Evolutionary conservation across 768 basidiomycete genomes (phyloP), one percentile per base, ranked within the genome.

Genomic region (Tricholoma saponaceum): DNA sequence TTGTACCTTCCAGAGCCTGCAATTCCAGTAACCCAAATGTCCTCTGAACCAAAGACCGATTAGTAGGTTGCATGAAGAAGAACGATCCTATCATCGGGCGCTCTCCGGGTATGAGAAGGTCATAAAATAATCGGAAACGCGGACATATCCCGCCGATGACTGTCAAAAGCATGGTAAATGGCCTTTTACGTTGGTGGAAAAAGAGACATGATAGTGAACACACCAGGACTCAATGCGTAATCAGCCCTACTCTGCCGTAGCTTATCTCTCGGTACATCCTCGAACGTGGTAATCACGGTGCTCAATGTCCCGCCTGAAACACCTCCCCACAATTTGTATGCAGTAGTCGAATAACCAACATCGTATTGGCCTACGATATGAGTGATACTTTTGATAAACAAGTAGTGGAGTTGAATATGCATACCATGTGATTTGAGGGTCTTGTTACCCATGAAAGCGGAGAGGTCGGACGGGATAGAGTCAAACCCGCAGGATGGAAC

Each of bases 401-500:
- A 22, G 14, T 32, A 10, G 20, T 23, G 26, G 8, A n/a, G 18
- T 22, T 53, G 23, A 25, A 13, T n/a, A 18, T 8, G 49, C 44
- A 39, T 59, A 64, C 63, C 64, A 43, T 64, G 66, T 9, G 74
- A 65, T 68, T 87, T 86, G 53, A 95, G 79, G 0, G 85, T 85
- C 63, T 82, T 84, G 57, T 86, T 86, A 16, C 89, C 81, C 49
- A 92, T 72, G 70, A 84, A 87, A 0, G 84, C 81, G 10, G 81
- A 70, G 44, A 89, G 68, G 66, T 97, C 93, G 3, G 86, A 83
- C 3, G 90, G 90, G 26, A 92, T 64, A 1, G 89, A 92, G 67
- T 92, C 90, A 58, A 90, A 79, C 2, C 87, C 93, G 54, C 85
- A 89, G 1, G 84, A 77, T 22, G 91, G 91, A 18, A 97, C 79